A percentile compares a stretch with the other conserved stretches of the same genome.
These are phyloP conservation scores for Lactarius sanguifluus DNA, from an alignment of 768 basidiomycete species.

Conservation along the genomic window DNA sequence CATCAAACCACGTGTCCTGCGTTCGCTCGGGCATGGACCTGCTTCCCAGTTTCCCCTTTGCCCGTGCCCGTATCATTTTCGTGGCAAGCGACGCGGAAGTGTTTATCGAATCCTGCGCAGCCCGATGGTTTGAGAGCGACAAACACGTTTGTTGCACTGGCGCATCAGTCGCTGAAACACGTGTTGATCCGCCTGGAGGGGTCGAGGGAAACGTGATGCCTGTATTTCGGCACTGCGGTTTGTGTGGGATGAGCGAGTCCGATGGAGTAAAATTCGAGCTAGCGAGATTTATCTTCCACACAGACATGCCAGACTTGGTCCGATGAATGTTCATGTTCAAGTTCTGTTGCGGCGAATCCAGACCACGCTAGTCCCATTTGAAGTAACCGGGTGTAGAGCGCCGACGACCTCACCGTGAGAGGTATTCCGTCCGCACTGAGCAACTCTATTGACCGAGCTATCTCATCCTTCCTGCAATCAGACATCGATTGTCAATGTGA, in stretches of 20 bases:
- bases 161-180: background rate
- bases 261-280: background rate
- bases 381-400: background rate
- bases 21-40: background rate
- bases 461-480: background rate
- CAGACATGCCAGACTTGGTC: background rate
- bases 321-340: background rate
- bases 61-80: slow-evolving; percentile 3
- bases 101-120: background rate
- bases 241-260: background rate
- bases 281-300: background rate
- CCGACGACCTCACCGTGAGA: background rate
- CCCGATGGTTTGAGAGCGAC: background rate
- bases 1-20: slow-evolving; percentile 27
- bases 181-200: slow-evolving; percentile 8
- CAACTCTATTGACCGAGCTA: background rate
- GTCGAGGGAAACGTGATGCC: background rate
- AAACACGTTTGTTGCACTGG: background rate
- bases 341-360: background rate
- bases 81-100: background rate
- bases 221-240: background rate
- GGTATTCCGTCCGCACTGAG: background rate
- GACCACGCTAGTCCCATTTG: background rate
- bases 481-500: background rate
- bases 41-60: slow-evolving; percentile 1